Percentiles rank a stretch among this genome's conserved stretches.
Evolutionary conservation across 495 filamentous ascomycete species (phyloP).

Genomic region (Amorphotheca resinae): DNA sequence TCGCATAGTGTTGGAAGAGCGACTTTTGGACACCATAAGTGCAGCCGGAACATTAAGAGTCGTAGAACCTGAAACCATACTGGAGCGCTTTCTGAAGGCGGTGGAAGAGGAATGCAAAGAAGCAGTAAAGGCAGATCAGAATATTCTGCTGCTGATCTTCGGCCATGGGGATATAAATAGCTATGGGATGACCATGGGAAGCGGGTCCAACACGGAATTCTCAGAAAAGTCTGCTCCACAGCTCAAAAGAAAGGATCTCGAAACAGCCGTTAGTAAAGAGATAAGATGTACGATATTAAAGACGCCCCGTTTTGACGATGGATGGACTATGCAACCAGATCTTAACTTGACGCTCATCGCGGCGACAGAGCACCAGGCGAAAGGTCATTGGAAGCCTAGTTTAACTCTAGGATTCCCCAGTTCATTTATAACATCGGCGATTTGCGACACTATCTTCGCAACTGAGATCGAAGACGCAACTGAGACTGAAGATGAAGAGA

Average conservation of each 20-base stretch:
- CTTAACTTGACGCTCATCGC: constrained; percentile 10
- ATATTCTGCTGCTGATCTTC: constrained; percentile 18
- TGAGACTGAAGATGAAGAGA: neutral
- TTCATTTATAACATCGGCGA: too few species aligned
- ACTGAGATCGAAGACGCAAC: neutral
- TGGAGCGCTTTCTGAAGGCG: constrained; percentile 11
- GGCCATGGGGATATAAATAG: constrained; percentile 18
- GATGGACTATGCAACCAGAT: constrained; percentile 17
- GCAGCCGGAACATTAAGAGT: constrained; percentile 2
- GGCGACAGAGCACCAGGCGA: constrained; percentile 9
- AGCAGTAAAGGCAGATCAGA: constrained; percentile 11
- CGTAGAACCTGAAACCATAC: constrained; percentile 10
- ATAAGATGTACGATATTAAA: constrained; percentile 13
- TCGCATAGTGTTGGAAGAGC: constrained; percentile 17
- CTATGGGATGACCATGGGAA: constrained; percentile 11
- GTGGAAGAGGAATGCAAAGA: constrained; percentile 13
- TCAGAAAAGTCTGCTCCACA: too few species aligned
- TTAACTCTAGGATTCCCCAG: too few species aligned
- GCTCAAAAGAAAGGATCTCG: constrained; percentile 2
- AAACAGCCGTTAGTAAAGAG: constrained; percentile 5
- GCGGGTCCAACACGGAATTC: neutral
- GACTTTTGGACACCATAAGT: constrained; percentile 8
- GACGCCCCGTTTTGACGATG: constrained; percentile 20
- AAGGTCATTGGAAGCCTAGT: constrained; percentile 16
- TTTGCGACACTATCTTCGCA: neutral